phyloP scores from a whole-genome alignment of 208 protist genomes.

The Crithidia bombi region DNA sequence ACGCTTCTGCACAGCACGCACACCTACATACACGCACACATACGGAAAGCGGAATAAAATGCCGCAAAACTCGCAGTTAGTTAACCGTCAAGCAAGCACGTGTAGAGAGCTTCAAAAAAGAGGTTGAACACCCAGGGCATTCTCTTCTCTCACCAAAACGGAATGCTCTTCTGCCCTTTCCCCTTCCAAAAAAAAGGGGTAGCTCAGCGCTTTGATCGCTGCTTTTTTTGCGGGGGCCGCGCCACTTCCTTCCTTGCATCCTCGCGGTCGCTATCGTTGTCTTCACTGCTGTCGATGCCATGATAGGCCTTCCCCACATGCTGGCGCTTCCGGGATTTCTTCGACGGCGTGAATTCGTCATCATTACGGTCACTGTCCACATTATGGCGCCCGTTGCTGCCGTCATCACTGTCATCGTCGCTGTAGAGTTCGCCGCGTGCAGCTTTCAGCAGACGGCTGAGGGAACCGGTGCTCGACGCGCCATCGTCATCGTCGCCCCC shows the following conservation, averaged over 20 bases:
- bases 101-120: no score
- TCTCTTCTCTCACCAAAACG: no score
- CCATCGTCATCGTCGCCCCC: slow-evolving; percentile 27
- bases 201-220: slow-evolving; percentile 2
- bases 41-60: no score
- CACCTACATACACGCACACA: no score
- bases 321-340: slow-evolving; percentile 16
- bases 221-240: slow-evolving; percentile 20
- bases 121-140: no score
- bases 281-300: slow-evolving; percentile 35
- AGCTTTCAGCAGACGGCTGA: slow-evolving; percentile 29
- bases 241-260: not conserved
- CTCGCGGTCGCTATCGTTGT: slow-evolving; percentile 28
- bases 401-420: slow-evolving; percentile 39
- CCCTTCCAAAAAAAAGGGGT: not conserved
- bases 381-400: slow-evolving; percentile 9
- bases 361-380: slow-evolving; percentile 8
- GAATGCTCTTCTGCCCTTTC: not conserved
- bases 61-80: no score
- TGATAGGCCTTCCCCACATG: slow-evolving; percentile 21
- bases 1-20: no score
- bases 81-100: no score
- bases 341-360: not conserved
- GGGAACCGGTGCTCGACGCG: slow-evolving; percentile 31
- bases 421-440: slow-evolving; percentile 35